These are phyloP conservation scores for Parietaria judaica DNA, from an alignment of 306 rosid genomes.

Conservation along the genomic window DNA sequence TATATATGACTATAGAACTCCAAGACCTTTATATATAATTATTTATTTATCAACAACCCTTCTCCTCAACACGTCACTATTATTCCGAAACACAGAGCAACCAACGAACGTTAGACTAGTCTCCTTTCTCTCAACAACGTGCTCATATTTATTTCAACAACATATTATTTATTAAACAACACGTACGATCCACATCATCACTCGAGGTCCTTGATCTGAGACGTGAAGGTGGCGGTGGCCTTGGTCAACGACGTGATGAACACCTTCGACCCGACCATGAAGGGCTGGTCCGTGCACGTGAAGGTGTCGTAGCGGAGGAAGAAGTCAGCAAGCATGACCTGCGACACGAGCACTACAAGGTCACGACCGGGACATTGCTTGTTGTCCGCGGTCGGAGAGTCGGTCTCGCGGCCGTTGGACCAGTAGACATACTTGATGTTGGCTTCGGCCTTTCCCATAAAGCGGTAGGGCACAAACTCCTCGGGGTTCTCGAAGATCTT, in stretches of 20 bases:
- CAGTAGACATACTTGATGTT: slow-evolving; percentile 32
- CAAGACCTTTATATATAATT: too few relatives aligned
- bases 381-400: slow-evolving; percentile 37
- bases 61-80: too few relatives aligned
- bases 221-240: background rate
- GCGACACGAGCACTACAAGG: slow-evolving; percentile 41
- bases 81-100: too few relatives aligned
- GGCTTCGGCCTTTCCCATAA: slow-evolving; percentile 29
- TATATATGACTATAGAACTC: too few relatives aligned
- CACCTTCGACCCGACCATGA: slow-evolving; percentile 34
- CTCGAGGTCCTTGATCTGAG: background rate
- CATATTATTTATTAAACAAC: too few relatives aligned
- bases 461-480: slow-evolving; percentile 30
- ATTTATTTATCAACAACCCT: too few relatives aligned
- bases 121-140: too few relatives aligned
- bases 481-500: slow-evolving; percentile 40
- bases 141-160: too few relatives aligned
- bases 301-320: slow-evolving; percentile 51
- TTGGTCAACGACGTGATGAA: slow-evolving; percentile 30
- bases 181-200: too few relatives aligned
- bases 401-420: slow-evolving; percentile 53
- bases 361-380: slow-evolving; percentile 53
- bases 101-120: too few relatives aligned
- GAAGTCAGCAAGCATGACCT: slow-evolving; percentile 49
- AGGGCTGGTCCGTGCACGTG: slow-evolving; percentile 17